Base-by-base conservation (phyloP, 768 basidiomycete species). In the Serendipita sp. region DNA sequence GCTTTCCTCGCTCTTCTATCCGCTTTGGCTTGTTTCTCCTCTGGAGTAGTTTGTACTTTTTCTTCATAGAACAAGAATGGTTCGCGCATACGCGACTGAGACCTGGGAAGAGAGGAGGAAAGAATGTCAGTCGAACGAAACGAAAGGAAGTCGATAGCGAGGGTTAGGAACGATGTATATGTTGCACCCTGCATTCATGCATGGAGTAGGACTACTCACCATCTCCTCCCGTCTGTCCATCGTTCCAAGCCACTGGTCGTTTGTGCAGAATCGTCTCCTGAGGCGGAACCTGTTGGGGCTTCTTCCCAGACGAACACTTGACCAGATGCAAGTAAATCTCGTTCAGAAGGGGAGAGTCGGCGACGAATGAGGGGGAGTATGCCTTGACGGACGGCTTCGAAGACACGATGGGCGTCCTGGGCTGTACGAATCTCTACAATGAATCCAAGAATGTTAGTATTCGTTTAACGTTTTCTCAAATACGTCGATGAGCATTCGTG, bases 271-370 rank as follows among this genome's bases (percentile, higher is more conserved):
- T 87, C 62, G 80, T 77, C 67, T 86, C 87, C 2, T 8, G 55
- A 23, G 34, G 55, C 55, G 31, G 55, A 16, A 34, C 55, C 55
- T 11, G 55, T 60, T 10, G 55, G 55, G 31, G 86, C 85, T 71
- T 90, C 88, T 69, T 90, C 87, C 88, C 88, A 90, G 44, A 90
- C 88, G 68, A 88, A 90, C 45, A 90, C 80, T 66, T 88, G 86
- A 1, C 88, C 88, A 62, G 86, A 86, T 44, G 71, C 71, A 3
- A 90, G 76, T 45, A 84, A 81, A 37, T 87, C 86, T 48, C 87
- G 77, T 70, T 90, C 87, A 65, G 75, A 81, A 2, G 83, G 76
- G 11, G 83, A 79, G n/a, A 90, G 76, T 6, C 87, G 81, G 18
- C 86, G 81, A 65, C 79, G 84, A 66, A 88, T 82, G 62, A 90